phyloP scores from a whole-genome alignment of 2,329 filamentous ascomycete genomes.

The Teratosphaeria destructans region DNA sequence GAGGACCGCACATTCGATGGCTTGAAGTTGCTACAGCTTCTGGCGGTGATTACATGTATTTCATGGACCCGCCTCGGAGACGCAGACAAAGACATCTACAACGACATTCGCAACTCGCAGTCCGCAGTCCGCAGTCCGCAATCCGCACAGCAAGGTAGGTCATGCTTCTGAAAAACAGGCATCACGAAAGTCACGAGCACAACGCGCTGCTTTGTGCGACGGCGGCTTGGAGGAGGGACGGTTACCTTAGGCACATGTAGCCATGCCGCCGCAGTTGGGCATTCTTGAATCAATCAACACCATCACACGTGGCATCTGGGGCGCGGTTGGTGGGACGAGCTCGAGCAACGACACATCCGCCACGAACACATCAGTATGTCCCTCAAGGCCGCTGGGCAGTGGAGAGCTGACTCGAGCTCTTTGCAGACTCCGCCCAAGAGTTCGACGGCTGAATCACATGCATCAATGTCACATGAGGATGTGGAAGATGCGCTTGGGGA shows the following conservation, averaged over 20 bases:
- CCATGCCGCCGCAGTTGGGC: not conserved
- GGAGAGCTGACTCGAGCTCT: not conserved
- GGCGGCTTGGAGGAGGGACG: not conserved
- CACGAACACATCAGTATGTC: not conserved
- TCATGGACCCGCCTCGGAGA: not conserved
- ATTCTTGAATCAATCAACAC: not conserved
- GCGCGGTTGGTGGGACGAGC: not conserved
- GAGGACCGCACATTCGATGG: too few species aligned
- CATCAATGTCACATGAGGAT: not conserved
- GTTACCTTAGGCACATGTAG: not conserved
- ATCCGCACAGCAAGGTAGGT: not conserved
- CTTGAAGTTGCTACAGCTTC: too few species aligned
- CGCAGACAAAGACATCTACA: not conserved
- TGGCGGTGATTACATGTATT: not conserved
- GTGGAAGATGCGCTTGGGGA: conserved; percentile 1
- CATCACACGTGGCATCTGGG: not conserved
- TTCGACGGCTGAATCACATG: not conserved
- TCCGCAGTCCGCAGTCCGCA: not conserved
- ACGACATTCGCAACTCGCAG: not conserved
- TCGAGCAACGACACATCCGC: not conserved
- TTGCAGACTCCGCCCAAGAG: not conserved
- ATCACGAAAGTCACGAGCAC: not conserved
- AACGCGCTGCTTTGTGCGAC: not conserved
- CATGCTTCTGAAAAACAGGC: not conserved
- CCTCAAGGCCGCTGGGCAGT: not conserved